Evolutionary conservation across 805 yeast genomes (phyloP).

Genomic region (Metschnikowia matae): DNA sequence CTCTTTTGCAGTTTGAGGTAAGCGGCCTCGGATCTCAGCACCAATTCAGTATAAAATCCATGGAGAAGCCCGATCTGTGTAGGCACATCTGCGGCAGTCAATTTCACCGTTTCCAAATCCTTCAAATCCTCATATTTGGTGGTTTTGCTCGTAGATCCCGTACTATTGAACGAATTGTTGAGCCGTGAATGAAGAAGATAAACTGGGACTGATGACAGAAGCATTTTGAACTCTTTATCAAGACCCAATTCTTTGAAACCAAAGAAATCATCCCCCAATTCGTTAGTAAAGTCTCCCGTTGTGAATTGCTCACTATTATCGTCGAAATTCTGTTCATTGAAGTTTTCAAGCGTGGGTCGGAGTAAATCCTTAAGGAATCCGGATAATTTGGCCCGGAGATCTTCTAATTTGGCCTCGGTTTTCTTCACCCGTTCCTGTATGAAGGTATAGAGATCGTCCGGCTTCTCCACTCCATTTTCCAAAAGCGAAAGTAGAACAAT

Average conservation of each 20-base stretch:
- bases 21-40: constrained; percentile 41
- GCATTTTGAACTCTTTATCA: constrained; percentile 84
- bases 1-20: constrained; percentile 37
- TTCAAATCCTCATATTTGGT: constrained; percentile 64
- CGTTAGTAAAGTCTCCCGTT: constrained; percentile 91
- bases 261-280: constrained; percentile 95
- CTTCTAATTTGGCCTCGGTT: constrained; percentile 65
- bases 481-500: constrained; percentile 57
- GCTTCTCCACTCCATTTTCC: constrained; percentile 84
- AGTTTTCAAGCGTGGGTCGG: constrained; percentile 73
- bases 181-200: constrained; percentile 78
- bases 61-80: constrained; percentile 54
- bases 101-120: constrained; percentile 47
- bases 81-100: constrained; percentile 50
- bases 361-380: constrained; percentile 72
- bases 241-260: constrained; percentile 93
- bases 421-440: constrained; percentile 67
- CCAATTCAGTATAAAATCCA: constrained; percentile 46
- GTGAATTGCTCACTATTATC: constrained; percentile 93
- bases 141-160: constrained; percentile 44
- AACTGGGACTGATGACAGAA: constrained; percentile 83
- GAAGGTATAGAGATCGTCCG: constrained; percentile 70
- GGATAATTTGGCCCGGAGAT: constrained; percentile 62
- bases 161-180: constrained; percentile 49
- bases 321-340: constrained; percentile 71